phyloP scores from a whole-genome alignment of 1,284 basidiomycete species.

The Trichosporon asahii region DNA sequence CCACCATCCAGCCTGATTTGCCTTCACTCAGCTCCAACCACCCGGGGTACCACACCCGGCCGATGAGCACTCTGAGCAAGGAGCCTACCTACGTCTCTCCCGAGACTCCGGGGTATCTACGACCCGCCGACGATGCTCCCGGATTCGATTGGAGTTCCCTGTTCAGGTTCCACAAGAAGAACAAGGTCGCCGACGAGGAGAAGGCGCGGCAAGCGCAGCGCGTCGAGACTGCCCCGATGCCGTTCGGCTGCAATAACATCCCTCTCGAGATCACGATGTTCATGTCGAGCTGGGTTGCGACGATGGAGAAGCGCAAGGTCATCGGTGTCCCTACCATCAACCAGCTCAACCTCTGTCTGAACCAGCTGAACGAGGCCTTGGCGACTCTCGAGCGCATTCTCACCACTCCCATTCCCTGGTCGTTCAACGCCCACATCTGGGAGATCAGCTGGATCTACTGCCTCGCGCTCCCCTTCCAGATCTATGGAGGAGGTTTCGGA shows the following conservation, averaged over 20 bases:
- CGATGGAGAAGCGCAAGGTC: conserved; percentile 60
- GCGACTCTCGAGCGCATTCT: conserved; percentile 70
- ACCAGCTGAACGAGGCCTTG: conserved; percentile 63
- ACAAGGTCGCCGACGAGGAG: not conserved
- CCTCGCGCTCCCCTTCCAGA: conserved; percentile 62
- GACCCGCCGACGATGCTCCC: conserved; percentile 62
- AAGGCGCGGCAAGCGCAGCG: not conserved
- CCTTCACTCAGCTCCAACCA: conserved; percentile 21
- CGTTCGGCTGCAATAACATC: conserved; percentile 14
- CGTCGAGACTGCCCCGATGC: not conserved
- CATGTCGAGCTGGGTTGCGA: conserved; percentile 64
- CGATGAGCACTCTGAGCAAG: conserved; percentile 7
- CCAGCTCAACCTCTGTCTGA: conserved; percentile 57
- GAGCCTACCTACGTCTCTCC: conserved; percentile 53
- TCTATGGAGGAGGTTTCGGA: conserved; percentile 58
- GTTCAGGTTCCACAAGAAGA: conserved; percentile 54
- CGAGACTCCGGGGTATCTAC: conserved; percentile 38
- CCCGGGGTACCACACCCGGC: not conserved
- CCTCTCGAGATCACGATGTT: conserved; percentile 71
- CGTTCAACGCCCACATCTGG: conserved; percentile 57
- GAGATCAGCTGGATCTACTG: conserved; percentile 47
- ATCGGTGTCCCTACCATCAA: conserved; percentile 65
- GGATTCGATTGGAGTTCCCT: conserved; percentile 63
- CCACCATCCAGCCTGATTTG: conserved; percentile 29
- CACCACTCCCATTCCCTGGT: conserved; percentile 75